Percentiles rank a stretch among this genome's conserved stretches.
Evolutionary conservation across 495 filamentous ascomycete genomes (phyloP).

Genomic region (Hypoxylon trugodes): DNA sequence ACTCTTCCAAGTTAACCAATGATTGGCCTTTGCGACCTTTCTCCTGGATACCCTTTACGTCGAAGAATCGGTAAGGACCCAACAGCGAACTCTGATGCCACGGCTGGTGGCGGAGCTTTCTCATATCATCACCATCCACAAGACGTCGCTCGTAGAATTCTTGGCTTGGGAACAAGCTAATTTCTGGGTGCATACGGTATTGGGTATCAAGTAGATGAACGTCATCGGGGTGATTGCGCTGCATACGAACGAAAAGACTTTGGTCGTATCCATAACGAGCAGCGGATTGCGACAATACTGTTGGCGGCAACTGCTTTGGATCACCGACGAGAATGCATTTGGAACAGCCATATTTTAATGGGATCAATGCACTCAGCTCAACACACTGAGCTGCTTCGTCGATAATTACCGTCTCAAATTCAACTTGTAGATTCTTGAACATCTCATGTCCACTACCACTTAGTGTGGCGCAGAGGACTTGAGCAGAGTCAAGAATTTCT

Average conservation of each 20-base stretch:
- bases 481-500: conserved; percentile 85
- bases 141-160: conserved; percentile 92
- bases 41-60: conserved; percentile 88
- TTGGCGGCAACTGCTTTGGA: conserved; percentile 95
- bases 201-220: conserved; percentile 96
- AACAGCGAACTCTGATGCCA: conserved; percentile 87
- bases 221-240: conserved; percentile 83
- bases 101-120: conserved; percentile 70
- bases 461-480: conserved; percentile 94
- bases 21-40: conserved; percentile 82
- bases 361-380: conserved; percentile 94
- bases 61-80: conserved; percentile 96
- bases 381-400: conserved; percentile 99
- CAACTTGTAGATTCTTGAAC: conserved; percentile 92
- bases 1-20: conserved; percentile 85
- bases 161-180: conserved; percentile 85
- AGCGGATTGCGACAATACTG: conserved; percentile 91
- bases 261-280: conserved; percentile 95
- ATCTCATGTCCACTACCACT: conserved; percentile 97
- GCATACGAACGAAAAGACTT: conserved; percentile 98
- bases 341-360: conserved; percentile 94
- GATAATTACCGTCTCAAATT: conserved; percentile 98
- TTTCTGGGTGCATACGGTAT: conserved; percentile 98
- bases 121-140: conserved; percentile 85
- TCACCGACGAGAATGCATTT: conserved; percentile 98